Conservation (phyloP, 129 eudicot species). For the Chrysanthemum lavandulifolium region DNA sequence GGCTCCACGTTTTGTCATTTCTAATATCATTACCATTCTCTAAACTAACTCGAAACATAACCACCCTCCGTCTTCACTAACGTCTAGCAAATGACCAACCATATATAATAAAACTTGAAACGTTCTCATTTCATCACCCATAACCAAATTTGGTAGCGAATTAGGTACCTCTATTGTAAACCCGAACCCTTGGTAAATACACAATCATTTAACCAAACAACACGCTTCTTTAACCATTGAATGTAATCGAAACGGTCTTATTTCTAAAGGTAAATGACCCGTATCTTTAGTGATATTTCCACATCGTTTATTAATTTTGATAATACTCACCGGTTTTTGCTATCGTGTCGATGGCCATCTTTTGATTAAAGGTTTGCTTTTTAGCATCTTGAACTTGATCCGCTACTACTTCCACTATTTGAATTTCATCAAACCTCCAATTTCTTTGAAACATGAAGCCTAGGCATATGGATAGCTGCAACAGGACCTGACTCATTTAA, state of each 20-base stretch:
- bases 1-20: too few species aligned
- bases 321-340: conserved; percentile 60
- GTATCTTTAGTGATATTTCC: conserved; percentile 81
- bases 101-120: conserved; percentile 86
- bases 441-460: too few species aligned
- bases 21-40: too few species aligned
- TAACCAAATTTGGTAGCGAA: conserved; percentile 57
- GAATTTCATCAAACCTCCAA: conserved; percentile 60
- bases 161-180: conserved; percentile 51
- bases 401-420: conserved; percentile 83
- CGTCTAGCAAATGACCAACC: conserved; percentile 69
- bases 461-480: too few species aligned
- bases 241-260: conserved; percentile 59
- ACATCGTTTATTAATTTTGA: conserved; percentile 71
- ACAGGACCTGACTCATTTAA: too few species aligned
- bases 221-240: conserved; percentile 76
- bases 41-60: too few species aligned
- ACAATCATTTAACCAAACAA: conserved; percentile 75
- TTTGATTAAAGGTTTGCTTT: conserved; percentile 40
- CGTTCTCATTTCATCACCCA: conserved; percentile 80
- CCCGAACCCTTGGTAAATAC: conserved; percentile 56
- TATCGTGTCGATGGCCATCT: conserved; percentile 52
- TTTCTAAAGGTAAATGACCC: conserved; percentile 63
- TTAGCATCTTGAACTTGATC: conserved; percentile 77
- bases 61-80: conserved; percentile 50